phyloP scores from a whole-genome alignment of 148 eudicot genomes.

The Bassia scoparia region DNA sequence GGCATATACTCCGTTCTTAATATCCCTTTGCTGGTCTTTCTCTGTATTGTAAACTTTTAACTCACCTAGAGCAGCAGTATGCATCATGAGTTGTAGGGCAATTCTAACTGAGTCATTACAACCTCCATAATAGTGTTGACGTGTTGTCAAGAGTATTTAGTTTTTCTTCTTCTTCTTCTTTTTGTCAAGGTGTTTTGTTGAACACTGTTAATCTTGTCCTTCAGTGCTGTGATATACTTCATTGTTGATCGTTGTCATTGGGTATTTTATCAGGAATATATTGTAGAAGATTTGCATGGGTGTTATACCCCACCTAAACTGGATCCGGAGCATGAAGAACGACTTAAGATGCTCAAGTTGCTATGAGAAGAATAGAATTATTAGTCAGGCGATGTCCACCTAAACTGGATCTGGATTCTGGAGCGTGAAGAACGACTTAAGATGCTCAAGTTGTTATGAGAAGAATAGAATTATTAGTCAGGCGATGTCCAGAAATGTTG shows the following conservation, averaged over 20 bases:
- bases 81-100: background rate
- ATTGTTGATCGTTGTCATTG: background rate
- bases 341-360: constrained; percentile 70
- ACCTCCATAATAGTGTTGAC: no score
- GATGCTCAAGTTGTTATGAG: constrained; percentile 67
- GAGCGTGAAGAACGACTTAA: constrained; percentile 67
- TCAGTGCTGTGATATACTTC: background rate
- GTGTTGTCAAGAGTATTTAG: no score
- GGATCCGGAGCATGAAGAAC: constrained; percentile 60
- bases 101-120: no score
- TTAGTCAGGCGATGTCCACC: constrained; percentile 47
- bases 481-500: background rate
- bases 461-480: background rate
- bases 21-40: background rate
- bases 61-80: background rate
- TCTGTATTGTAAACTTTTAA: background rate
- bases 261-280: constrained; percentile 52
- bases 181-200: no score
- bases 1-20: background rate
- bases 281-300: constrained; percentile 77
- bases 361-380: constrained; percentile 27
- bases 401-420: constrained; percentile 52
- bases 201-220: no score
- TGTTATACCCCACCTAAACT: constrained; percentile 67
- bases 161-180: no score